Evolutionary conservation across 2,329 filamentous ascomycete species (phyloP).

Genomic region (Orbilia oligospora): DNA sequence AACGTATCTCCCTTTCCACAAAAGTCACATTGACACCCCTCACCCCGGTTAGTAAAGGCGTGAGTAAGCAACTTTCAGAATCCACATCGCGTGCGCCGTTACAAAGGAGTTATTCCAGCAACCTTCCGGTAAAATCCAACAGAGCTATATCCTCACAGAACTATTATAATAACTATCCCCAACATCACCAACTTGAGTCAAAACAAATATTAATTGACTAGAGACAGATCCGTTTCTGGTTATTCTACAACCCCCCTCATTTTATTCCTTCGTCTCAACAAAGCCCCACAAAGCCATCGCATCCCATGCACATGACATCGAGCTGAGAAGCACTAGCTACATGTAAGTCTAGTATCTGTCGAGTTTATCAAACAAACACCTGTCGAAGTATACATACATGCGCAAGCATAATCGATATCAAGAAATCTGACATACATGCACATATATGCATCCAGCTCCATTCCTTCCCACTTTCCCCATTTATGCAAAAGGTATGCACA

Average conservation of each 20-base stretch:
- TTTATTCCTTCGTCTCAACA: slow-evolving; percentile 26
- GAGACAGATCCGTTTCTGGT: slow-evolving; percentile 15
- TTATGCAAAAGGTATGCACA: slow-evolving; percentile 9
- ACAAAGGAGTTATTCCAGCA: slow-evolving; percentile 18
- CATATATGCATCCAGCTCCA: slow-evolving; percentile 32
- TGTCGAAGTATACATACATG: neutral
- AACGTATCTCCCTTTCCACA: slow-evolving; percentile 16
- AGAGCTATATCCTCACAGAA: neutral
- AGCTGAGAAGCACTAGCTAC: neutral
- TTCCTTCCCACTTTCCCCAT: slow-evolving; percentile 23
- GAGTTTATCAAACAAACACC: neutral
- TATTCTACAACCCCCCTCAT: slow-evolving; percentile 1
- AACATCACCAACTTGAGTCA: slow-evolving; percentile 8
- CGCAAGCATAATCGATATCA: slow-evolving; percentile 42
- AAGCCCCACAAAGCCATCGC: slow-evolving; percentile 15
- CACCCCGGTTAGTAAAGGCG: neutral
- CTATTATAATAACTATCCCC: neutral
- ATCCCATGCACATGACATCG: slow-evolving; percentile 12
- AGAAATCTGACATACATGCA: slow-evolving; percentile 45
- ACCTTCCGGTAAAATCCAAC: slow-evolving; percentile 19
- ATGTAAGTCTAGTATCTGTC: no score
- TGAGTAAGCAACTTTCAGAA: neutral
- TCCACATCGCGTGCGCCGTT: neutral
- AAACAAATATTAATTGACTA: slow-evolving; percentile 19
- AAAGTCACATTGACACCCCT: neutral